phyloP scores from a whole-genome alignment of 2,329 filamentous ascomycete genomes.

The Amylocarpus encephaloides region DNA sequence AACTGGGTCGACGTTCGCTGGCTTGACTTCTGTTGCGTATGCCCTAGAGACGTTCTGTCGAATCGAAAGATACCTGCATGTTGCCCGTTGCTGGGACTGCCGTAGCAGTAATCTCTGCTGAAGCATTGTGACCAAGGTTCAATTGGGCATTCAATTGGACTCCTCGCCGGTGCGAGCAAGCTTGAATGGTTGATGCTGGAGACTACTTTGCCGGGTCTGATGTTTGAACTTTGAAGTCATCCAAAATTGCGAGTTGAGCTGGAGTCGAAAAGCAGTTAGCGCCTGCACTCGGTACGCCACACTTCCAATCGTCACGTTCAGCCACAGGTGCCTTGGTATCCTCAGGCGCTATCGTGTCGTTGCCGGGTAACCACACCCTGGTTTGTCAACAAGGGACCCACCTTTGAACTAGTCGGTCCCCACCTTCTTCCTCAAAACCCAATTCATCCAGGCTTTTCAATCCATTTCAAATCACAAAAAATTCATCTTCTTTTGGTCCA shows the following conservation, averaged over 20 bases:
- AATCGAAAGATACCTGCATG: constrained; percentile 41
- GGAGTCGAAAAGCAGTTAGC: neutral
- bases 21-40: constrained; percentile 44
- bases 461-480: neutral
- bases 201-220: neutral
- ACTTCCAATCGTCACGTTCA: neutral
- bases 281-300: neutral
- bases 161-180: neutral
- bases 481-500: neutral
- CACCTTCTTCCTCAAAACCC: neutral
- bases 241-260: constrained; percentile 1
- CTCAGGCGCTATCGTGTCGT: neutral
- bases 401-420: neutral
- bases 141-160: constrained; percentile 17
- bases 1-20: constrained; percentile 32
- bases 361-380: too few species aligned
- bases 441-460: neutral
- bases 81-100: constrained; percentile 35
- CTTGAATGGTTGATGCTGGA: neutral
- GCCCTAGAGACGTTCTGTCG: constrained; percentile 39
- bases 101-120: constrained; percentile 57
- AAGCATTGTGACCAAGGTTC: constrained; percentile 44
- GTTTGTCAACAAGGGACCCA: neutral
- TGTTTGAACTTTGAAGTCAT: neutral
- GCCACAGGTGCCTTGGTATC: neutral